phyloP scores from a whole-genome alignment of 345 rosid species.

The Euphorbia lathyris region DNA sequence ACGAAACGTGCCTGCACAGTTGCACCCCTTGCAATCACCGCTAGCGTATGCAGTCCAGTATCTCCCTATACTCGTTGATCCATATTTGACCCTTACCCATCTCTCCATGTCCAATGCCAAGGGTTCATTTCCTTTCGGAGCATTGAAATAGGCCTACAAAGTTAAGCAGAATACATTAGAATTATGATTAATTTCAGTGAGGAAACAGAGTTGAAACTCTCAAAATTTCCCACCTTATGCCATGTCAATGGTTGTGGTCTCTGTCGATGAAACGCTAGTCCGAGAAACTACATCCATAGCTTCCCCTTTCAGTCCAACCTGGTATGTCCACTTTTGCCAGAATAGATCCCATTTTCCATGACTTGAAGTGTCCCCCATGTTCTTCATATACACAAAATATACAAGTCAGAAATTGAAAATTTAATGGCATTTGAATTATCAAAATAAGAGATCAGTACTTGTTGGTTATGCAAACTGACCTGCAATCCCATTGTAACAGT shows the following conservation, averaged over 20 bases:
- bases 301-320: slow-evolving; percentile 98
- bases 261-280: slow-evolving; percentile 36
- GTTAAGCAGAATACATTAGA: slow-evolving; percentile 3
- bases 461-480: no score
- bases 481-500: no score
- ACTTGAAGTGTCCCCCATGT: slow-evolving; percentile 95
- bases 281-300: slow-evolving; percentile 39
- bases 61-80: slow-evolving; percentile 95
- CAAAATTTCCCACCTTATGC: slow-evolving; percentile 66
- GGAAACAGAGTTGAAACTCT: background rate
- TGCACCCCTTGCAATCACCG: no score
- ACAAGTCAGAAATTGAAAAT: slow-evolving; percentile 1
- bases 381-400: slow-evolving; percentile 39
- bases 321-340: no score
- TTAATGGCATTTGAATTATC: background rate
- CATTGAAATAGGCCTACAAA: slow-evolving; percentile 71
- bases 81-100: slow-evolving; percentile 99
- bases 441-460: background rate
- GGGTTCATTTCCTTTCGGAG: slow-evolving; percentile 90
- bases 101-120: slow-evolving; percentile 94
- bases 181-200: no score
- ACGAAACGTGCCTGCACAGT: no score
- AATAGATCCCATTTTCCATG: slow-evolving; percentile 90
- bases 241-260: slow-evolving; percentile 82
- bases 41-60: slow-evolving; percentile 99